A percentile compares a stretch with the other conserved stretches of the same genome.
phyloP scores from a whole-genome alignment of 805 yeast species.

The Ogataea paraovalis region DNA sequence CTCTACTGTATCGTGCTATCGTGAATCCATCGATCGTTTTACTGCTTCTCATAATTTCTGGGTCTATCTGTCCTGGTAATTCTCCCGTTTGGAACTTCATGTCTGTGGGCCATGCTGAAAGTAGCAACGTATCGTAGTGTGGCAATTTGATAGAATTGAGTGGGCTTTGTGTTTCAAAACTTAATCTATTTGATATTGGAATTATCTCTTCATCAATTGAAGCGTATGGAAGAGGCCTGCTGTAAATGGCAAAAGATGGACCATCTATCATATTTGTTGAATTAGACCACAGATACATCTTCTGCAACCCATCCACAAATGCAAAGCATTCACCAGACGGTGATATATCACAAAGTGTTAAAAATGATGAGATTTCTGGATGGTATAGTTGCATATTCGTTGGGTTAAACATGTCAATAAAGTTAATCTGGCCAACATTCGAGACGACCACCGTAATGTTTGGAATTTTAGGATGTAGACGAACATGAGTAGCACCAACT shows the following conservation, averaged over 20 bases:
- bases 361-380: slow-evolving; percentile 47
- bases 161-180: slow-evolving; percentile 50
- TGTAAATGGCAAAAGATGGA: slow-evolving; percentile 31
- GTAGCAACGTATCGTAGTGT: slow-evolving; percentile 66
- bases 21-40: slow-evolving; percentile 32
- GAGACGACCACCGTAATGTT: slow-evolving; percentile 74
- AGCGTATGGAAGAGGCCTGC: slow-evolving; percentile 55
- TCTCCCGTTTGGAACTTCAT: slow-evolving; percentile 56
- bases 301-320: slow-evolving; percentile 60
- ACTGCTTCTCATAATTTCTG: slow-evolving; percentile 39
- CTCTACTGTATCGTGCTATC: slow-evolving; percentile 52
- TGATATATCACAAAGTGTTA: slow-evolving; percentile 52
- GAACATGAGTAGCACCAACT: slow-evolving; percentile 81
- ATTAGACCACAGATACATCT: slow-evolving; percentile 67
- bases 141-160: slow-evolving; percentile 81
- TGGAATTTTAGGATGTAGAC: slow-evolving; percentile 83
- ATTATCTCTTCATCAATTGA: slow-evolving; percentile 32
- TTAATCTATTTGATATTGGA: slow-evolving; percentile 22
- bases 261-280: slow-evolving; percentile 39
- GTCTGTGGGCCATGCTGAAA: slow-evolving; percentile 78
- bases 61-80: slow-evolving; percentile 51
- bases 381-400: slow-evolving; percentile 61
- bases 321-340: slow-evolving; percentile 74
- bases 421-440: slow-evolving; percentile 75
- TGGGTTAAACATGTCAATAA: slow-evolving; percentile 82